phyloP scores from a whole-genome alignment of 1,284 basidiomycete species.

The Pseudomicrostroma phylloplanum region DNA sequence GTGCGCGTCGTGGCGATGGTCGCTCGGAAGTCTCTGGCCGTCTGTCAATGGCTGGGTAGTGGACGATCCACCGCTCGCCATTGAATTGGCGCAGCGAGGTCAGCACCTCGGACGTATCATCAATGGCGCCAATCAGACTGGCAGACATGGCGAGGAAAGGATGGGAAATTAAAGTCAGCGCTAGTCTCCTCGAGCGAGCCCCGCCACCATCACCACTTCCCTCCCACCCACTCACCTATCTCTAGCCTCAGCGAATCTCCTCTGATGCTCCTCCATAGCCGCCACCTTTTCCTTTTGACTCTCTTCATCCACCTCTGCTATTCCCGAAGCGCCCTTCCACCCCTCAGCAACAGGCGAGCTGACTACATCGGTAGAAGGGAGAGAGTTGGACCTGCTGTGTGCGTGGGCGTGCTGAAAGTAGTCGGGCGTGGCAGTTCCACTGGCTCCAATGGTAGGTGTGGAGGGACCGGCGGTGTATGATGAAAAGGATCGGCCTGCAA shows the following conservation, averaged over 20 bases:
- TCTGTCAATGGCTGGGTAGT: constrained; percentile 63
- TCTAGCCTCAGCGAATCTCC: constrained; percentile 11
- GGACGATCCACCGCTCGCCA: constrained; percentile 74
- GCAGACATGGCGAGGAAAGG: background rate
- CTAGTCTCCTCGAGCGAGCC: background rate
- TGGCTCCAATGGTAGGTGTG: too few species aligned
- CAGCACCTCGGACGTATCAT: constrained; percentile 66
- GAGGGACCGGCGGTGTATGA: too few species aligned
- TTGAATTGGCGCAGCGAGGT: constrained; percentile 72
- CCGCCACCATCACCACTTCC: background rate
- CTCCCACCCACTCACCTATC: constrained; percentile 4
- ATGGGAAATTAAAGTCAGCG: background rate
- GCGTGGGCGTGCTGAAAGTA: too few species aligned
- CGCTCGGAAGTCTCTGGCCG: background rate
- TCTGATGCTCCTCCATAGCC: constrained; percentile 16
- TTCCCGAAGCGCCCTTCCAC: too few species aligned
- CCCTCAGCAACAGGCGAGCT: too few species aligned
- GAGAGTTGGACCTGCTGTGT: too few species aligned
- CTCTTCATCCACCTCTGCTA: constrained; percentile 9
- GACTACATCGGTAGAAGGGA: too few species aligned
- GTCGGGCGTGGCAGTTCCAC: too few species aligned
- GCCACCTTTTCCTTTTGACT: constrained; percentile 1
- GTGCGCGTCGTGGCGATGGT: background rate
- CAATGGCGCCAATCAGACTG: constrained; percentile 70
- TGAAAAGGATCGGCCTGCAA: too few species aligned